Evolutionary conservation across 2,329 filamentous ascomycete genomes (phyloP).

Genomic region (Aureobasidium sp.): DNA sequence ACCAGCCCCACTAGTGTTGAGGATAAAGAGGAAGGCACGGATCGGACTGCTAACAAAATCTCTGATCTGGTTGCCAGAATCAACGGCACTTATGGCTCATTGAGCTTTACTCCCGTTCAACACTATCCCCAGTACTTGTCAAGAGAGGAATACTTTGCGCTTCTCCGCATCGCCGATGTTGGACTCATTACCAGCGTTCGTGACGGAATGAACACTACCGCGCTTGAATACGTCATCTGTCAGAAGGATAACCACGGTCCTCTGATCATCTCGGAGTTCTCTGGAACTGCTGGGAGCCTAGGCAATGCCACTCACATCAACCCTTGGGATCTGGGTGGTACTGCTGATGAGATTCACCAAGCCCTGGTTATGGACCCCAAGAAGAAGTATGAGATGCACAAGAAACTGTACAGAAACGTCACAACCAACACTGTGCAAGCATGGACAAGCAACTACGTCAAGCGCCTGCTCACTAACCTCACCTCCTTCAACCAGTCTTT

Average conservation of each 20-base stretch:
- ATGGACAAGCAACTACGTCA: constrained; percentile 76
- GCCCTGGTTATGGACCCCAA: constrained; percentile 69
- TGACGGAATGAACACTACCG: constrained; percentile 89
- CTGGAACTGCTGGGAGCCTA: constrained; percentile 81
- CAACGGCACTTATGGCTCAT: constrained; percentile 81
- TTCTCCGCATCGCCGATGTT: constrained; percentile 84
- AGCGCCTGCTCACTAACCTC: constrained; percentile 71
- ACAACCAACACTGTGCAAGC: constrained; percentile 76
- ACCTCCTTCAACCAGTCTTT: constrained; percentile 67
- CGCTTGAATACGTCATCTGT: constrained; percentile 87
- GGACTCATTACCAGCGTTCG: constrained; percentile 91
- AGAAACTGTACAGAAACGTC: constrained; percentile 73
- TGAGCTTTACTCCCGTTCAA: constrained; percentile 84
- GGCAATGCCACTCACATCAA: constrained; percentile 90
- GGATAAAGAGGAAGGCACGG: constrained; percentile 62
- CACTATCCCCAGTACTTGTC: constrained; percentile 91
- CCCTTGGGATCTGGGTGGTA: constrained; percentile 82
- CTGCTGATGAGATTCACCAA: constrained; percentile 73
- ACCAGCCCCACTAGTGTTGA: constrained; percentile 69
- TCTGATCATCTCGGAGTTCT: constrained; percentile 92
- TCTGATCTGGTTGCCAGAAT: constrained; percentile 86
- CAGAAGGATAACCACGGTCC: constrained; percentile 82
- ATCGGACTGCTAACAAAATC: constrained; percentile 80
- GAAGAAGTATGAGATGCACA: constrained; percentile 62
- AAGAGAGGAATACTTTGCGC: constrained; percentile 85